Conservation (phyloP, 306 rosid genomes). For the Psophocarpus tetragonolobus region DNA sequence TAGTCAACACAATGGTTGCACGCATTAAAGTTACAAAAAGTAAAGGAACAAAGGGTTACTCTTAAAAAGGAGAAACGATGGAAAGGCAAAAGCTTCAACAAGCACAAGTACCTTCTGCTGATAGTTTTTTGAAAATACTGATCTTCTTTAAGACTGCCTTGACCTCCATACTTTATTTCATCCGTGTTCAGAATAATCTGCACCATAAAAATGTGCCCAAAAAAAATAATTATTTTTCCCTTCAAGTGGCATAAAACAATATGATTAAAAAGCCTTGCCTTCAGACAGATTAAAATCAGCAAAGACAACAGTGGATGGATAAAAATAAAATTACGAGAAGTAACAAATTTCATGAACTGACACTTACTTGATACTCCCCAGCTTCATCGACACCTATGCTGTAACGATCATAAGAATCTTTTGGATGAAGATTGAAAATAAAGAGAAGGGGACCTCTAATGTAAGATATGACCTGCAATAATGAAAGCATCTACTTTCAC, state of each 20-base stretch:
- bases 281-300: neutral
- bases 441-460: constrained; percentile 87
- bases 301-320: neutral
- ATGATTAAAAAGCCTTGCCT: neutral
- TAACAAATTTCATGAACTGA: neutral
- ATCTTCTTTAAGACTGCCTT: constrained; percentile 64
- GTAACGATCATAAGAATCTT: constrained; percentile 67
- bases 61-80: neutral
- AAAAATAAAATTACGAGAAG: neutral
- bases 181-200: constrained; percentile 82
- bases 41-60: neutral
- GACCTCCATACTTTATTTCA: constrained; percentile 82
- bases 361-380: constrained; percentile 89
- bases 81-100: constrained; percentile 2
- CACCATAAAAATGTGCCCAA: constrained; percentile 30
- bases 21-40: neutral
- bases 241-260: neutral
- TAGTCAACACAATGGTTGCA: constrained; percentile 29
- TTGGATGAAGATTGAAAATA: constrained; percentile 88
- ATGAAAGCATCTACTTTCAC: neutral
- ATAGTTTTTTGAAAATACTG: constrained; percentile 66
- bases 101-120: constrained; percentile 57
- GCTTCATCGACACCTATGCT: constrained; percentile 90
- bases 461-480: constrained; percentile 83
- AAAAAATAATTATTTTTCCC: constrained; percentile 25